These are phyloP conservation scores for Saturnispora zaruensis DNA, from an alignment of 805 yeast species.

Conservation along the genomic window DNA sequence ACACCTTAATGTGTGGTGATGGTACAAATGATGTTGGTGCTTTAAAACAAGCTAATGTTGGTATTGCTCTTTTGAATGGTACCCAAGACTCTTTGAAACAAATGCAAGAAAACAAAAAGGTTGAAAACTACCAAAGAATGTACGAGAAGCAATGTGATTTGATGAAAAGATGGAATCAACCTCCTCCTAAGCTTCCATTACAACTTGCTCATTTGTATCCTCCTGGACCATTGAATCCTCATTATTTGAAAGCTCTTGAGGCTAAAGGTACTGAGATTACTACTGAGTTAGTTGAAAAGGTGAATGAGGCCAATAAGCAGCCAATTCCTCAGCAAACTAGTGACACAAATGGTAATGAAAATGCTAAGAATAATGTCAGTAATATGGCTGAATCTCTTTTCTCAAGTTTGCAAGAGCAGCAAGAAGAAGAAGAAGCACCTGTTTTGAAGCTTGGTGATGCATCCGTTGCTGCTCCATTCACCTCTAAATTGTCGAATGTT, in stretches of 20 bases:
- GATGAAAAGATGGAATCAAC: constrained; percentile 73
- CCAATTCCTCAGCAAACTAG: constrained; percentile 23
- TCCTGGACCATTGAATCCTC: constrained; percentile 88
- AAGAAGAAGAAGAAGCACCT: constrained; percentile 77
- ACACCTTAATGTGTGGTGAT: constrained; percentile 98
- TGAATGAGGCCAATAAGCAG: constrained; percentile 38
- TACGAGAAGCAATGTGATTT: constrained; percentile 80
- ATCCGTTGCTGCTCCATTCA: constrained; percentile 97
- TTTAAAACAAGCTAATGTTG: constrained; percentile 94
- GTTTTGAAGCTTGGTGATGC: constrained; percentile 94
- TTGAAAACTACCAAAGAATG: constrained; percentile 53
- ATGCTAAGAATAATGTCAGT: neutral
- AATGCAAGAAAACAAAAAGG: constrained; percentile 69
- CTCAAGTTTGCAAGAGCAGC: constrained; percentile 43
- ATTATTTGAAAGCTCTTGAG: constrained; percentile 78
- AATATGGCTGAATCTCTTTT: constrained; percentile 56
- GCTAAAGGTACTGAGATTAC: constrained; percentile 74
- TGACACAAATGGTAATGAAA: constrained; percentile 30
- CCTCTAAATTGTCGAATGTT: constrained; percentile 88
- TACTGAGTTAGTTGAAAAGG: constrained; percentile 58
- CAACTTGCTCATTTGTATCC: constrained; percentile 93
- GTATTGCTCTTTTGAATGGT: constrained; percentile 96
- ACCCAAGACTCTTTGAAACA: constrained; percentile 90
- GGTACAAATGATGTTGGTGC: constrained; percentile 99
- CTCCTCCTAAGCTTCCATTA: constrained; percentile 75